Base-by-base conservation (phyloP, 176 grass and related monocot genomes). In the Typha latifolia region DNA sequence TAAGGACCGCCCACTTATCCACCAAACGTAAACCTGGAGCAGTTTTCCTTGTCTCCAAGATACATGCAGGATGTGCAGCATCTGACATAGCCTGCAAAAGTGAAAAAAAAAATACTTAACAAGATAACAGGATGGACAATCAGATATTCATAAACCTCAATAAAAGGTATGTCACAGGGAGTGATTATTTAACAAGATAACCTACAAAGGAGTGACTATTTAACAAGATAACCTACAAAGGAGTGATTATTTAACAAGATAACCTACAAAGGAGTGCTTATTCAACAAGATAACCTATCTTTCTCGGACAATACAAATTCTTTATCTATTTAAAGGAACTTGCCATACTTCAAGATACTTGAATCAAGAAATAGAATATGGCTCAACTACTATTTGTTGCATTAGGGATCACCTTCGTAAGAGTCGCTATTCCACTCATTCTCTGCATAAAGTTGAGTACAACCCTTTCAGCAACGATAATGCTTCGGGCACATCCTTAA, bases 391-490 rank as follows among this genome's bases (percentile, higher is more conserved):
- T 43, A 43, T 6, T 43, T 9, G 9, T 43, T 43, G 37, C 37
- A 43, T 10, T 43, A n/a, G 37, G 37, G 5, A 64, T 76, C 63
- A 97, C 93, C 88, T 97, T 97, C 11, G 93, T 89, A 29, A 97
- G 76, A 55, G 93, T 97, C 11, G 93, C 93, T 52, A 92, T 97
- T 64, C 93, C 93, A 64, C 93, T 97, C 93, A 92, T 97, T 65
- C 93, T 91, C 84, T 97, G 93, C 85, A 97, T 97, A 74, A 97
- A 97, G 76, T 97, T 97, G 49, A 97, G 94, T 59, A 84, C 94
- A 57, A 97, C 85, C 61, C 94, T 84, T 78, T 97, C 94, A 29
- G 89, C 94, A 62, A 97, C 73, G 22, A 97, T 92, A 24, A 97
- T 97, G 71, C 70, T 97, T 27, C 69, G 68, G 24, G 94, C 94